phyloP scores from a whole-genome alignment of 306 rosid species.

The Castanea mollissima region DNA sequence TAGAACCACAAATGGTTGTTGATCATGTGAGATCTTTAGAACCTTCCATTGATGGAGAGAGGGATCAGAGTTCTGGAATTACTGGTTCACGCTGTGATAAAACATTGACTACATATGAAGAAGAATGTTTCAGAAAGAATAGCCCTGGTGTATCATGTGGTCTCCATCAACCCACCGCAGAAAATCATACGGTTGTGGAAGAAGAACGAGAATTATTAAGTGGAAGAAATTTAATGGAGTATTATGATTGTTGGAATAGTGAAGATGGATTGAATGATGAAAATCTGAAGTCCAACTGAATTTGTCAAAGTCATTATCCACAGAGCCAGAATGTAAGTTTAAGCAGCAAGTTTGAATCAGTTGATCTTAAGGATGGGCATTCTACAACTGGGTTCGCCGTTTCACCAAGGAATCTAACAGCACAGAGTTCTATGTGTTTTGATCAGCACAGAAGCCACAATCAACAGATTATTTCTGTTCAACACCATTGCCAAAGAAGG shows the following conservation, averaged over 20 bases:
- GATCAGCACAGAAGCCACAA: conserved; percentile 28
- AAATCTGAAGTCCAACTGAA: conserved; percentile 54
- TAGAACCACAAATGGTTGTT: conserved; percentile 24
- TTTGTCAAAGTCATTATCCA: conserved; percentile 28
- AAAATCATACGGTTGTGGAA: conserved; percentile 66
- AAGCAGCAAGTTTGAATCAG: conserved; percentile 35
- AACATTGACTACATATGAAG: background rate
- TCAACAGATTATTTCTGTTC: conserved; percentile 17
- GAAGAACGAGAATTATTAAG: conserved; percentile 40
- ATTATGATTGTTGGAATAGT: conserved; percentile 20
- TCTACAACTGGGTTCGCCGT: conserved; percentile 2
- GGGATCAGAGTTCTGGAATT: conserved; percentile 15
- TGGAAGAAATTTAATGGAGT: conserved; percentile 11
- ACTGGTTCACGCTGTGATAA: background rate
- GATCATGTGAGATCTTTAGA: conserved; percentile 14
- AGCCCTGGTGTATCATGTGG: conserved; percentile 6
- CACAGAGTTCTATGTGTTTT: conserved; percentile 47
- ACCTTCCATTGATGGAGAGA: background rate
- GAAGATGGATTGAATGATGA: conserved; percentile 46
- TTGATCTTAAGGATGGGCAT: conserved; percentile 33
- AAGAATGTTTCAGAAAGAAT: conserved; percentile 14
- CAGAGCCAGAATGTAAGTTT: conserved; percentile 31
- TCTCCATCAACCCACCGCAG: conserved; percentile 18
- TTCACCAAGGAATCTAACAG: conserved; percentile 50
- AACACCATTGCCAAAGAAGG: conserved; percentile 35